Evolutionary conservation across 139 green algal genomes (phyloP).

Genomic region (Micromonas pusilla): DNA sequence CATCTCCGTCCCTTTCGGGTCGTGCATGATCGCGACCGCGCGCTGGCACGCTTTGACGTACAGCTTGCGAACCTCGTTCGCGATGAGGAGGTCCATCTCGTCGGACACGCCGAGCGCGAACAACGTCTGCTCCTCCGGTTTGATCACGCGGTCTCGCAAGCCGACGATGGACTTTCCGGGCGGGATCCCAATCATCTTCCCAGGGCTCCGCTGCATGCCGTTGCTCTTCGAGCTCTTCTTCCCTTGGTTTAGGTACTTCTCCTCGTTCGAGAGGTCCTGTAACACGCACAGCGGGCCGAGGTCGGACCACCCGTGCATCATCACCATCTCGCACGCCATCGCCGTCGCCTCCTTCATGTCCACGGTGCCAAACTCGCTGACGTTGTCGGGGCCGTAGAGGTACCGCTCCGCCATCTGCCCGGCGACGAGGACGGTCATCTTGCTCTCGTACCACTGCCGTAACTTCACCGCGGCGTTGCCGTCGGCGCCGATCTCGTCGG

Average conservation of each 20-base stretch:
- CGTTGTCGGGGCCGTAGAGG: conserved; percentile 13
- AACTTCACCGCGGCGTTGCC: background rate
- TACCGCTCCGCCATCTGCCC: conserved; percentile 23
- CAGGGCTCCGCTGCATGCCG: background rate
- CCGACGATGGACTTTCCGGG: background rate
- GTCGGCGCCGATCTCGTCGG: background rate
- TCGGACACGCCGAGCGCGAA: background rate
- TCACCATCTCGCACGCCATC: conserved; percentile 8
- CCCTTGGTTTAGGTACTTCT: conserved; percentile 1
- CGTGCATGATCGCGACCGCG: conserved; percentile 11
- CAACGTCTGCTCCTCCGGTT: background rate
- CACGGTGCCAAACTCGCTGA: background rate
- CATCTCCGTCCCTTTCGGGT: conserved; percentile 21
- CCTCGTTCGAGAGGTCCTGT: background rate
- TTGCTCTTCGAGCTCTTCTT: background rate
- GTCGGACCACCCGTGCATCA: conserved; percentile 10
- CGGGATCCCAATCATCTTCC: background rate
- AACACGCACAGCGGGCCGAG: background rate
- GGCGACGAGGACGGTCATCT: conserved; percentile 16
- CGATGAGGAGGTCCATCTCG: conserved; percentile 14
- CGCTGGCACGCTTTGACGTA: background rate
- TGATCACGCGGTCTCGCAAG: background rate
- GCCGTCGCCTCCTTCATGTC: conserved; percentile 7
- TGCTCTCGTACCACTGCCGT: background rate
- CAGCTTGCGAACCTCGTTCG: conserved; percentile 18